Percentiles rank a stretch among this genome's conserved stretches.
These are phyloP conservation scores for Metschnikowia reukaufii DNA, from an alignment of 805 yeast species.

Conservation along the genomic window DNA sequence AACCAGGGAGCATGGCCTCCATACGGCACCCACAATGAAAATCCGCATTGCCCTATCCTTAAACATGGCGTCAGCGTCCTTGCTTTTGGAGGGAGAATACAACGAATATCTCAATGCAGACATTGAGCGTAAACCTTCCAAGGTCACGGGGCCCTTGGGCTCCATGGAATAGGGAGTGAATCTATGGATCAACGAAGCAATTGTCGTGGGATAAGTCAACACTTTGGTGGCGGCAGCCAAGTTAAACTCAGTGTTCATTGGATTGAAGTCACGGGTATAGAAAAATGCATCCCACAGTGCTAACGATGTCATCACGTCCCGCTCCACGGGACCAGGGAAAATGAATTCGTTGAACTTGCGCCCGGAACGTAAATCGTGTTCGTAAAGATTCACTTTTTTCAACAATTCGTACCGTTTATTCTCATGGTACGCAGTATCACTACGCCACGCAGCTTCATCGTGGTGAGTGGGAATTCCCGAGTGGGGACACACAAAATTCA, in stretches of 20 bases:
- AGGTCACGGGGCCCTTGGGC: slow-evolving; percentile 83
- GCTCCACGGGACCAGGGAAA: slow-evolving; percentile 78
- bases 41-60: slow-evolving; percentile 88
- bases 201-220: slow-evolving; percentile 88
- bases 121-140: slow-evolving; percentile 90
- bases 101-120: slow-evolving; percentile 91
- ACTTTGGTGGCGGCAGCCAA: slow-evolving; percentile 93
- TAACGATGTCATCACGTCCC: slow-evolving; percentile 73
- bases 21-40: slow-evolving; percentile 90
- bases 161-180: slow-evolving; percentile 78
- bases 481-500: slow-evolving; percentile 83
- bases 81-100: slow-evolving; percentile 60
- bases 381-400: slow-evolving; percentile 86
- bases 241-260: slow-evolving; percentile 97
- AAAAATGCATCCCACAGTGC: slow-evolving; percentile 90
- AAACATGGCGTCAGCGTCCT: slow-evolving; percentile 52
- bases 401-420: slow-evolving; percentile 67
- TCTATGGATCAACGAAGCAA: slow-evolving; percentile 79
- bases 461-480: slow-evolving; percentile 98
- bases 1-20: slow-evolving; percentile 90
- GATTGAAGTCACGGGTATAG: slow-evolving; percentile 87
- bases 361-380: slow-evolving; percentile 93
- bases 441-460: slow-evolving; percentile 83
- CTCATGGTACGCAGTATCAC: slow-evolving; percentile 70
- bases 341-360: slow-evolving; percentile 94